phyloP scores from a whole-genome alignment of 331 rosid genomes.

The Pyrus hybrid region DNA sequence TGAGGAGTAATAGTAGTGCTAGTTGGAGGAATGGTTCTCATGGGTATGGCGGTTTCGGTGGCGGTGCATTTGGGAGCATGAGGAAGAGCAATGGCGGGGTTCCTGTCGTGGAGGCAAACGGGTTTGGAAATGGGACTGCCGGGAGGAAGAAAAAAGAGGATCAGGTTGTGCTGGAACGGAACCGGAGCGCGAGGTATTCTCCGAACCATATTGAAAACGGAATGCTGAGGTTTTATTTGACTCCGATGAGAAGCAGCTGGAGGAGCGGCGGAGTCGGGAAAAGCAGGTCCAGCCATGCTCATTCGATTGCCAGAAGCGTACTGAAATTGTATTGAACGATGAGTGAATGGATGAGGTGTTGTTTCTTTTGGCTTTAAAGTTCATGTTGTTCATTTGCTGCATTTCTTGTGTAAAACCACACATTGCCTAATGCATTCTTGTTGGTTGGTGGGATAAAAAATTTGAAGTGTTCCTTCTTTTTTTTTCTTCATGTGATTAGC shows the following conservation, averaged over 20 bases:
- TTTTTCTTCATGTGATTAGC: slow-evolving; percentile 22
- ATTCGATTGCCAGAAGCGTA: slow-evolving; percentile 93
- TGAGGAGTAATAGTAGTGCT: slow-evolving; percentile 83
- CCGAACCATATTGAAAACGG: slow-evolving; percentile 67
- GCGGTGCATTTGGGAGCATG: slow-evolving; percentile 42
- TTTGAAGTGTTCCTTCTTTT: slow-evolving; percentile 29
- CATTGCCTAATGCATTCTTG: slow-evolving; percentile 60
- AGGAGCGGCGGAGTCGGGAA: slow-evolving; percentile 50
- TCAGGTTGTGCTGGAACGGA: slow-evolving; percentile 70
- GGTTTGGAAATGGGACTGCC: slow-evolving; percentile 18
- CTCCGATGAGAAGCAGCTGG: slow-evolving; percentile 77
- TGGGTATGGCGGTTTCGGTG: slow-evolving; percentile 11
- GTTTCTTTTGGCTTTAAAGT: slow-evolving; percentile 32
- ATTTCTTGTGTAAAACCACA: slow-evolving; percentile 73
- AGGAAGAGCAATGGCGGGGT: slow-evolving; percentile 60
- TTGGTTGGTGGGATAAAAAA: slow-evolving; percentile 48
- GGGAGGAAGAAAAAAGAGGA: slow-evolving; percentile 50
- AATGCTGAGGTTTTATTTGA: slow-evolving; percentile 56
- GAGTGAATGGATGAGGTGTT: slow-evolving; percentile 7
- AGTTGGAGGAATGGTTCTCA: slow-evolving; percentile 75
- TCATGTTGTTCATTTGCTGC: slow-evolving; percentile 49
- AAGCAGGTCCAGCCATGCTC: slow-evolving; percentile 76
- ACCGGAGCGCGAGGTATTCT: slow-evolving; percentile 75
- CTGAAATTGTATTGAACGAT: slow-evolving; percentile 66
- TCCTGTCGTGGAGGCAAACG: slow-evolving; percentile 17